Evolutionary conservation across 192 early-diverging fungal species (phyloP), one percentile per base, ranked within the genome.

Genomic region (Obelidium mucronatum): DNA sequence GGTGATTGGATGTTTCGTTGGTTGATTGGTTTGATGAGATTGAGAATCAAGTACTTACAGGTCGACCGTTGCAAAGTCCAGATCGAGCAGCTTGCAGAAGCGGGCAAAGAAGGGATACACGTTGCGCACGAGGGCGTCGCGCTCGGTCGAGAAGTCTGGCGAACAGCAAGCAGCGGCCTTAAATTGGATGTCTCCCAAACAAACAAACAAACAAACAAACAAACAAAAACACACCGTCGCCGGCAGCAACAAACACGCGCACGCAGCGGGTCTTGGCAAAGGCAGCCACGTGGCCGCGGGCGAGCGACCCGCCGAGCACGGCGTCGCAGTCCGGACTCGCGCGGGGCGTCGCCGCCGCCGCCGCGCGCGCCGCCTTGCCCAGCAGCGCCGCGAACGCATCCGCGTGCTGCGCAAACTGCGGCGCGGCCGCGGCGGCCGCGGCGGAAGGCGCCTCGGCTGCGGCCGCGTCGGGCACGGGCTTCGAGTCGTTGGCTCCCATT

Each of bases 11-110:
- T n/a, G n/a, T n/a, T n/a, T n/a, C 36, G 31, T 19, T 1, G 36
- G 58, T 60, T 19, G 1, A 60, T 22, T 30, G 22, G 63, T 17
- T 13, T 6, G 36, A 37, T 26, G 28, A 36, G 30, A 67, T 35
- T 40, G n/a, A 67, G 31, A 30, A 40, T 24, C 51, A 39, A 28
- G 11, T 4, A 63, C 74, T 28, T 33, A 79, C 78, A 76, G 37
- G 40, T 79, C 78, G 34, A 68, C 40, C 24, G 69, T 65, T 3
- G 35, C 73, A 58, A 79, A 67, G 53, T 79, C 78, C 36, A 79
- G 39, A 11, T 37, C 73, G 3, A 76, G 40, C 6, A 58, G 28
- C 22, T 30, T 52, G 67, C 73, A 76, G 33, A 79, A 76, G 1
- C 66, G 24, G 1, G 58, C 28, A 34, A 76, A 54, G 24, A 53